Evolutionary conservation across 805 yeast genomes (phyloP).

Genomic region (Monosporozyma yasuniensis): DNA sequence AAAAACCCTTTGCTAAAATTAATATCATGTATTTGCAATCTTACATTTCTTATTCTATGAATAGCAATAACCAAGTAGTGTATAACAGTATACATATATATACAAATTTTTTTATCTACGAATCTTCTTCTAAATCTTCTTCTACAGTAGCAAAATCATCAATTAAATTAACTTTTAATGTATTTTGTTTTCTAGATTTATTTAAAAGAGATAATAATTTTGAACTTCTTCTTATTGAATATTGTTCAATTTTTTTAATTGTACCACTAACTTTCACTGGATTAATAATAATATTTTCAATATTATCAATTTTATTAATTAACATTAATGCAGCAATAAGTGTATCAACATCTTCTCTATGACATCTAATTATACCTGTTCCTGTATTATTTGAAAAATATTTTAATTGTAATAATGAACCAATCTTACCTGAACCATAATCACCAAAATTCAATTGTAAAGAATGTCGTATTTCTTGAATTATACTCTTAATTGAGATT

Average conservation of each 20-base stretch:
- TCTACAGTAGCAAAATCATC: constrained; percentile 11
- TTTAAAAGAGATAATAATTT: constrained; percentile 14
- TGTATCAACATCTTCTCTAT: constrained; percentile 51
- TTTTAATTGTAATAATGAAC: constrained; percentile 53
- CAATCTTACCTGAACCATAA: constrained; percentile 57
- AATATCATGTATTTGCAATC: background rate
- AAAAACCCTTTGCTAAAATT: too few relatives aligned
- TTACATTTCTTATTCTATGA: too few relatives aligned
- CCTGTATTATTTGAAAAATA: constrained; percentile 76
- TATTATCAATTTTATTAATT: constrained; percentile 42
- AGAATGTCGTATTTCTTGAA: constrained; percentile 45
- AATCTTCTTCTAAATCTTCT: constrained; percentile 13
- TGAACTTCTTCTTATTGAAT: constrained; percentile 42
- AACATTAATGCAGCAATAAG: constrained; percentile 61
- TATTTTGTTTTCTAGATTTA: constrained; percentile 1
- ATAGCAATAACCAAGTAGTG: too few relatives aligned
- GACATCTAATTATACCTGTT: constrained; percentile 75
- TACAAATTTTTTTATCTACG: constrained; percentile 4
- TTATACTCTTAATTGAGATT: constrained; percentile 42
- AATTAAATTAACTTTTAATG: background rate
- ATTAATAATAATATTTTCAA: constrained; percentile 42
- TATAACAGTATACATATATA: too few relatives aligned
- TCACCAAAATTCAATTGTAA: constrained; percentile 70
- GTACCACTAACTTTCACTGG: constrained; percentile 77
- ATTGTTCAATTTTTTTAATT: constrained; percentile 71